Conservation (phyloP, 495 filamentous ascomycete genomes). For the Hypomontagnella submonticulosa region DNA sequence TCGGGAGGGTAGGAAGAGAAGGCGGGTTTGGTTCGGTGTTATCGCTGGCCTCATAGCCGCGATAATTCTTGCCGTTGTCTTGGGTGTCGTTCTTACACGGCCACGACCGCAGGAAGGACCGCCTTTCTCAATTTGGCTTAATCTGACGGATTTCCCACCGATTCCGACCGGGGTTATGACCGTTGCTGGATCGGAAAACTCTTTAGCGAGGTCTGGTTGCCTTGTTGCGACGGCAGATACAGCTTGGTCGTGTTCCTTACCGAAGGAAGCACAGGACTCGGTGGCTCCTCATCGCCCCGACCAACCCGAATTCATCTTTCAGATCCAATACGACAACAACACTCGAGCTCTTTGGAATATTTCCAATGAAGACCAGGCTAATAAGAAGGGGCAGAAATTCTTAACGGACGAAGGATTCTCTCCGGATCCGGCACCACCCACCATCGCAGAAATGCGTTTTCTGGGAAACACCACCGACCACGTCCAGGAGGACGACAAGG, state of each 20-base stretch:
- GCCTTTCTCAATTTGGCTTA: conserved; percentile 69
- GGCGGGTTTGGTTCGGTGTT: conserved; percentile 69
- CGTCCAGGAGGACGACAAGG: conserved; percentile 65
- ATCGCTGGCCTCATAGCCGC: conserved; percentile 64
- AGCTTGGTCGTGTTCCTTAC: conserved; percentile 84
- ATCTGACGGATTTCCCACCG: conserved; percentile 85
- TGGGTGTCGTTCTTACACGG: conserved; percentile 70
- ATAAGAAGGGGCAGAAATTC: conserved; percentile 21
- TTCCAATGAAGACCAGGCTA: conserved; percentile 32
- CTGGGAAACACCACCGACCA: conserved; percentile 85
- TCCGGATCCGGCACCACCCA: conserved; percentile 72
- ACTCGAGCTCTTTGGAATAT: conserved; percentile 62
- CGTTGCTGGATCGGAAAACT: conserved; percentile 71
- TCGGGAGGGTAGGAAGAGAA: conserved; percentile 70
- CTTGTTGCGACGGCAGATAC: conserved; percentile 66
- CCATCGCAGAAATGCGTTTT: conserved; percentile 75
- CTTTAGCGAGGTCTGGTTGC: conserved; percentile 69
- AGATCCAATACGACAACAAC: conserved; percentile 83
- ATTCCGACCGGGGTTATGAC: conserved; percentile 86
- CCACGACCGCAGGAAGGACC: conserved; percentile 50
- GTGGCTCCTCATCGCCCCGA: conserved; percentile 68
- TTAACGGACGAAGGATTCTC: conserved; percentile 53
- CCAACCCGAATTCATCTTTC: conserved; percentile 80
- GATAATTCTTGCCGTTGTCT: conserved; percentile 67
- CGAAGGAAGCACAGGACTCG: conserved; percentile 74